Evolutionary conservation across 495 filamentous ascomycete species (phyloP).

Genomic region (Pseudoneurospora amorphoporcata): DNA sequence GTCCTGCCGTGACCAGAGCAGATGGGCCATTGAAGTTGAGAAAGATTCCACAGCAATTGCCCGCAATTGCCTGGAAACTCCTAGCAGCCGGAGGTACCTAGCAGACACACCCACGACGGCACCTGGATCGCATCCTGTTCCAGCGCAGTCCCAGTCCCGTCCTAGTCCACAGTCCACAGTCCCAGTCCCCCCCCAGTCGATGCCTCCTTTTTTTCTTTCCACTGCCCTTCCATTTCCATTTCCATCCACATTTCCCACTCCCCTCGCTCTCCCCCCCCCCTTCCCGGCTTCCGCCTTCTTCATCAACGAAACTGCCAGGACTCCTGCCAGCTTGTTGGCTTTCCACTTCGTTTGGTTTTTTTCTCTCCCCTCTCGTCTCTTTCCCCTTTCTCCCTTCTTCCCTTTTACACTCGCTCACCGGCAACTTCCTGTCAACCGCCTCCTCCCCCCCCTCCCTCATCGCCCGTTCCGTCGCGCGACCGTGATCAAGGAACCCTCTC

Average conservation of each 20-base stretch:
- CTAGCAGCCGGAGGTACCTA: not conserved
- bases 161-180: no score
- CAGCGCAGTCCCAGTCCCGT: not conserved
- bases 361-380: slow-evolving; percentile 10
- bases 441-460: slow-evolving; percentile 9
- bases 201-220: not conserved
- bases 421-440: slow-evolving; percentile 15
- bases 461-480: slow-evolving; percentile 16
- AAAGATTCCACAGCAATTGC: not conserved
- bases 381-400: slow-evolving; percentile 11
- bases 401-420: slow-evolving; percentile 13
- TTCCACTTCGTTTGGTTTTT: slow-evolving; percentile 15
- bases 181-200: not conserved
- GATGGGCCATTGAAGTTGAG: not conserved
- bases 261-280: not conserved
- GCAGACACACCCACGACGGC: not conserved
- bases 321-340: not conserved
- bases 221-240: not conserved
- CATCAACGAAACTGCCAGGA: not conserved
- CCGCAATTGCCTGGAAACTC: not conserved
- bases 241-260: not conserved
- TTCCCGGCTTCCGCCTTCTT: not conserved
- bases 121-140: not conserved
- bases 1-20: not conserved
- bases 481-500: slow-evolving; percentile 4